These are phyloP conservation scores for Zygotorulaspora danielsina DNA, from an alignment of 805 yeast genomes.

Conservation along the genomic window DNA sequence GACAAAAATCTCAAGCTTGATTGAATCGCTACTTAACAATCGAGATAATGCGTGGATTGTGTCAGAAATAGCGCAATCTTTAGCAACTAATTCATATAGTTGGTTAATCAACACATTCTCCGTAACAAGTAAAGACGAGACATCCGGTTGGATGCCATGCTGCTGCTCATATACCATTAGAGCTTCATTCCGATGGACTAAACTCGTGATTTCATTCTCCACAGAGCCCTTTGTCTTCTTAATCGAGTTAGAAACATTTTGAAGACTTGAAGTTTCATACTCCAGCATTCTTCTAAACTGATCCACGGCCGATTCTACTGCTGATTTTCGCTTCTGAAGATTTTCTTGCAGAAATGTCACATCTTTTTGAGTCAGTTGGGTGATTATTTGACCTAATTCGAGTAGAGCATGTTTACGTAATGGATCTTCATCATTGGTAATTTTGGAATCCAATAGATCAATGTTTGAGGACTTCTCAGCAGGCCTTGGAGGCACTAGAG, in stretches of 20 bases:
- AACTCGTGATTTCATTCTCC: constrained; percentile 27
- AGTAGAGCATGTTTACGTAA: constrained; percentile 16
- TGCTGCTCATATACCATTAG: constrained; percentile 25
- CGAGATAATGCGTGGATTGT: constrained; percentile 48
- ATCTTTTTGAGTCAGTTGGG: constrained; percentile 14
- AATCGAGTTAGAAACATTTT: constrained; percentile 25
- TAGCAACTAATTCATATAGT: constrained; percentile 46
- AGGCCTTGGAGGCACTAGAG: constrained; percentile 35
- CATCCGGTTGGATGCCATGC: constrained; percentile 32
- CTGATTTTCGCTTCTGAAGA: constrained; percentile 9
- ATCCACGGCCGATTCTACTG: constrained; percentile 35
- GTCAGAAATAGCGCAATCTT: constrained; percentile 69
- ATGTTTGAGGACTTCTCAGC: constrained; percentile 6
- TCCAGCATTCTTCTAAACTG: constrained; percentile 38
- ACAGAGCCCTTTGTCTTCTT: constrained; percentile 32
- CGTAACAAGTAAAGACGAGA: constrained; percentile 45
- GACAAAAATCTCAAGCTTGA: constrained; percentile 29
- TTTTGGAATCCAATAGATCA: constrained; percentile 13
- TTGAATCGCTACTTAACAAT: constrained; percentile 18
- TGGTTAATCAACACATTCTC: constrained; percentile 56
- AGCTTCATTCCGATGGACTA: constrained; percentile 32
- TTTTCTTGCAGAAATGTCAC: constrained; percentile 6
- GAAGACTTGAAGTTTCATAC: constrained; percentile 35
- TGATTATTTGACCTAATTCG: constrained; percentile 14
- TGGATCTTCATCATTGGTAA: constrained; percentile 9